Base-by-base conservation (phyloP, 2,329 filamentous ascomycete species). In the Ophioceras dolichostomum region DNA sequence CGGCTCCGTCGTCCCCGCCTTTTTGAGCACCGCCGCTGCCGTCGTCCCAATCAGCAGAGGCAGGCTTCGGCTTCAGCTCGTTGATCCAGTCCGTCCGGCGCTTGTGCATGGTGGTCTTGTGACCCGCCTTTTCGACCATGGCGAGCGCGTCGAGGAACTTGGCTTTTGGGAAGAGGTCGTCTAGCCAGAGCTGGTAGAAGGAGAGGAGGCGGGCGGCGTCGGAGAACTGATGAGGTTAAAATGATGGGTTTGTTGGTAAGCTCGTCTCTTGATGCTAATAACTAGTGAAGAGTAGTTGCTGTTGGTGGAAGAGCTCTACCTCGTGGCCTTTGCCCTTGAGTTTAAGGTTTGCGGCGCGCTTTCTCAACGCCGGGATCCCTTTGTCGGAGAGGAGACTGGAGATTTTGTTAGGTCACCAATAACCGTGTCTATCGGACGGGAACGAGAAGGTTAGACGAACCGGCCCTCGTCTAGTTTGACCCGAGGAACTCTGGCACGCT, bases 321-420 rank as follows among this genome's bases (percentile, higher is more conserved):
- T 98, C 91, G 54, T 96, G 85, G 1, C 88, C 89, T 58, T 94
- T 96, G 35, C 91, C 91, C 55, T 89, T 93, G 48, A 95, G 76
- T 45, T 75, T 84, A 16, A 95, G 61, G 21, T 76, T 70, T 37
- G 74, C 77, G 0, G 84, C 79, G 47, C 78, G 77, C 43, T 69
- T 74, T 30, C 83, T 77, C 37, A 98, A 64, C 49, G 81, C 86
- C 2, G 86, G 85, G 42, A 98, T 87, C 1, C 91, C 91, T 34
- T 76, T 72, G 16, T 79, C 71, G 4, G 86, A 91, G 1, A 96
- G 67, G n/a, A 96, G 62, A 45, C 86, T 87, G 20, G 5, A 9
- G n/a, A 39, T 5, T 24, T 24, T 20, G 26, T 16, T 17, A 21
- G 4, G 3, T 13, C 14, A 17, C 7, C 1, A 5, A 18, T 28